A percentile compares a stretch with the other conserved stretches of the same genome.
Evolutionary conservation across 805 yeast genomes (phyloP).

Genomic region (Tetrapisispora arboricola): DNA sequence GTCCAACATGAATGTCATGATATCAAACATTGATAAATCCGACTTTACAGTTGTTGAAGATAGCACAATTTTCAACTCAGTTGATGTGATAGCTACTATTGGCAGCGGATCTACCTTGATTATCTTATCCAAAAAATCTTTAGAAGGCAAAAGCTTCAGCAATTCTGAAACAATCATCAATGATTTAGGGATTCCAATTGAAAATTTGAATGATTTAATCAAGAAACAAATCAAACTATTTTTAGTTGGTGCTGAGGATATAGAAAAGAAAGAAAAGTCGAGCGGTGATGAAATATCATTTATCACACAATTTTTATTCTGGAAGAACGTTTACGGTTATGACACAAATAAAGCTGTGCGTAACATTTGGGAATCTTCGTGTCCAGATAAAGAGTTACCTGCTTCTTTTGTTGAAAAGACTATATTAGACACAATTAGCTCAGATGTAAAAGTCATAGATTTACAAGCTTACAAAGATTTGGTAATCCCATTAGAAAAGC

Average conservation of each 20-base stretch:
- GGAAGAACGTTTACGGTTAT: slow-evolving; percentile 54
- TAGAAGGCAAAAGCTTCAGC: slow-evolving; percentile 18
- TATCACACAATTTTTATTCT: slow-evolving; percentile 70
- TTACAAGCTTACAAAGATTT: slow-evolving; percentile 11
- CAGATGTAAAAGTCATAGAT: slow-evolving; percentile 35
- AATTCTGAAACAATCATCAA: slow-evolving; percentile 39
- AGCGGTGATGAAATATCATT: slow-evolving; percentile 37
- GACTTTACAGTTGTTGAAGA: slow-evolving; percentile 58
- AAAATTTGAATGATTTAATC: slow-evolving; percentile 43
- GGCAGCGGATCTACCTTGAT: slow-evolving; percentile 47
- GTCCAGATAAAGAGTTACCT: slow-evolving; percentile 70
- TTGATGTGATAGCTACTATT: slow-evolving; percentile 55
- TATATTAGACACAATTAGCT: slow-evolving; percentile 45
- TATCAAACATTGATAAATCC: slow-evolving; percentile 42
- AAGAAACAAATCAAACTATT: slow-evolving; percentile 43
- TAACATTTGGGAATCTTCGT: slow-evolving; percentile 70
- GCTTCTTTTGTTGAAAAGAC: slow-evolving; percentile 60
- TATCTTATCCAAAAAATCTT: slow-evolving; percentile 28
- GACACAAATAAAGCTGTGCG: slow-evolving; percentile 39
- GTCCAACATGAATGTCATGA: slow-evolving; percentile 12
- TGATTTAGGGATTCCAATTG: slow-evolving; percentile 38
- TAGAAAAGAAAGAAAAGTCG: not conserved
- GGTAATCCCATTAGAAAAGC: slow-evolving; percentile 10
- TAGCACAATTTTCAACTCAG: slow-evolving; percentile 39
- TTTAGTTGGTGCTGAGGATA: slow-evolving; percentile 41